A percentile compares a stretch with the other conserved stretches of the same genome.
Conservation (phyloP, 352 stramenopile genomes). For the Phytophthora niederhauseri region DNA sequence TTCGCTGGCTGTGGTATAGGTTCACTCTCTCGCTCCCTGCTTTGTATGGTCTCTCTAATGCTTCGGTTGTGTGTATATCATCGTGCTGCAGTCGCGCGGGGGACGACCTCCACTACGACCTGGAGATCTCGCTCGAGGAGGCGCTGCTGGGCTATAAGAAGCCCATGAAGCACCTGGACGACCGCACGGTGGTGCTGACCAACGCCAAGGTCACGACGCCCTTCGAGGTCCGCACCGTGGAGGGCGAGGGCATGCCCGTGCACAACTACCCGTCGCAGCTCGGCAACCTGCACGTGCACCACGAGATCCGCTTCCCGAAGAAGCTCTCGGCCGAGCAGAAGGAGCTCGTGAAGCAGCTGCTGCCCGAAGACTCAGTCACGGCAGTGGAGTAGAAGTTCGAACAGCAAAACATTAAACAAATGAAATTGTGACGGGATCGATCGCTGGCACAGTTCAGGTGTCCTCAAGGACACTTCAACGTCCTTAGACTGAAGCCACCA, state of each 20-base stretch:
- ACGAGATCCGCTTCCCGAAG: constrained; percentile 95
- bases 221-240: constrained; percentile 92
- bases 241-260: constrained; percentile 96
- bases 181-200: constrained; percentile 89
- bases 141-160: constrained; percentile 96
- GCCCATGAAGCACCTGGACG: constrained; percentile 94
- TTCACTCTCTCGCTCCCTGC: no score
- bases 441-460: background rate
- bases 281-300: constrained; percentile 95
- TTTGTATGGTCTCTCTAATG: constrained; percentile 4
- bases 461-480: constrained; percentile 10
- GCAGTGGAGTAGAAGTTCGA: constrained; percentile 29
- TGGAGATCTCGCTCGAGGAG: constrained; percentile 96
- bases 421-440: background rate
- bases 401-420: constrained; percentile 5
- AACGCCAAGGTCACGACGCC: constrained; percentile 91
- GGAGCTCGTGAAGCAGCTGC: constrained; percentile 61
- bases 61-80: background rate
- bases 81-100: constrained; percentile 79
- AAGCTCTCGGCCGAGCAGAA: constrained; percentile 91
- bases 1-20: background rate
- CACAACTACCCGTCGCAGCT: constrained; percentile 90
- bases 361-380: constrained; percentile 32
- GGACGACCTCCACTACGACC: constrained; percentile 95
- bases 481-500: background rate